Evolutionary conservation across 768 basidiomycete genomes (phyloP), one percentile per base, ranked within the genome.

Genomic region (Daedaleopsis nitida): DNA sequence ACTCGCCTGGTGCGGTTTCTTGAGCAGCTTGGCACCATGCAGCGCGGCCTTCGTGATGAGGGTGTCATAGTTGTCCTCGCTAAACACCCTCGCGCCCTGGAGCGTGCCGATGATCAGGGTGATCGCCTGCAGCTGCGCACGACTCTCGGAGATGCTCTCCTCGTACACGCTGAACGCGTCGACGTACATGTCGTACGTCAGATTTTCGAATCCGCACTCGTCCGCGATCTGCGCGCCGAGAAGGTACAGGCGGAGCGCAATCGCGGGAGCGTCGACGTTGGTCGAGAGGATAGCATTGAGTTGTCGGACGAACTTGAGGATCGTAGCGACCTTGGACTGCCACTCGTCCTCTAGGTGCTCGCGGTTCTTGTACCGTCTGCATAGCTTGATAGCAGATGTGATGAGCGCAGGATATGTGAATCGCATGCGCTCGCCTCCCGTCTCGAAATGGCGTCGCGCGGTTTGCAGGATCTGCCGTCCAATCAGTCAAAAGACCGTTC

Each of bases 121-220:
- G 71, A 99, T 98, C n/a, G 96, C 96, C 70, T 96, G 94, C 10
- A 99, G 78, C 74, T 99, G 97, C 5, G 94, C 94, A 4, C 96
- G 86, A 37, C 91, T 93, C 71, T 99, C 97, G 48, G 92, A 95
- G 52, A 99, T 98, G 68, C 85, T 89, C 73, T 99, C 97, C 72
- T 99, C 97, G 76, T 99, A 98, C 13, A 98, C 94, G 27, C 89
- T 94, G 74, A 99, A 98, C 0, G 96, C 94, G 73, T 98, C 95
- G 14, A 98, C 97, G 69, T 96, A 98, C 67, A 98, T 88, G 73
- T 99, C 96, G 72, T 99, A 99, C 16, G 94, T 87, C 60, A 98
- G 86, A 72, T 98, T 96, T 74, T 97, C 96, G 66, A 98, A 93
- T 0, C 88, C 92, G 60, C 93, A 94, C 71, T 96, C 94, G 69